phyloP scores from a whole-genome alignment of 1,139 yeast species.

The Candida tropicalis region DNA sequence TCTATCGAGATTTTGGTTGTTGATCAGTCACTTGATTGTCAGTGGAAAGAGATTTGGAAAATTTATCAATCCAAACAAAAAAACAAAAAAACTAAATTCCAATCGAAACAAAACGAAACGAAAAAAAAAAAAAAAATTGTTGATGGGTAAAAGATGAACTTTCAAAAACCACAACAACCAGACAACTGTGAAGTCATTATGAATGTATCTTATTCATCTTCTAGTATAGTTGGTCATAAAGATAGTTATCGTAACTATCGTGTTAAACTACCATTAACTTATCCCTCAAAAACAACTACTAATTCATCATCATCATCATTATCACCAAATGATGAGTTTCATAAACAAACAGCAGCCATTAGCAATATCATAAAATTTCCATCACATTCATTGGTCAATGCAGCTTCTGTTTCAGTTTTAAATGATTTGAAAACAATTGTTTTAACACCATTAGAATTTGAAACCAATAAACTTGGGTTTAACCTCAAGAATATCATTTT shows the following conservation, averaged over 20 bases:
- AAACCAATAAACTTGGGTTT: constrained; percentile 26
- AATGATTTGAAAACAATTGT: constrained; percentile 34
- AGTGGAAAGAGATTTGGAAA: background rate
- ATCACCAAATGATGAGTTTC: constrained; percentile 28
- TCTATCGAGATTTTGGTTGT: no score
- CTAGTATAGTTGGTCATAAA: constrained; percentile 30
- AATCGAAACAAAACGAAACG: no score
- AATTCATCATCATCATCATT: background rate
- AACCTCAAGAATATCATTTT: constrained; percentile 31
- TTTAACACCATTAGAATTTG: constrained; percentile 32
- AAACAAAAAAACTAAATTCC: no score
- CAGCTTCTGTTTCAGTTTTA: constrained; percentile 29
- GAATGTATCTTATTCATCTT: constrained; percentile 19
- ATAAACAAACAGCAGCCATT: constrained; percentile 21
- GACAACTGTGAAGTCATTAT: constrained; percentile 2
- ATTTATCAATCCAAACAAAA: no score
- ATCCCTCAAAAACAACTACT: constrained; percentile 16
- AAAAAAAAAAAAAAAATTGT: constrained; percentile 1
- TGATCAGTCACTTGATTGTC: background rate
- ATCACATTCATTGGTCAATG: constrained; percentile 23
- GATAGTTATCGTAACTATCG: constrained; percentile 23
- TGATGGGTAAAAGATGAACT: no score
- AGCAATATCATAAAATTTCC: constrained; percentile 30
- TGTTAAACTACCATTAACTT: constrained; percentile 38
- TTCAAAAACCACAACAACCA: background rate